A percentile compares a stretch with the other conserved stretches of the same genome.
phyloP scores from a whole-genome alignment of 1,284 basidiomycete genomes.

The Earliella scabrosa region DNA sequence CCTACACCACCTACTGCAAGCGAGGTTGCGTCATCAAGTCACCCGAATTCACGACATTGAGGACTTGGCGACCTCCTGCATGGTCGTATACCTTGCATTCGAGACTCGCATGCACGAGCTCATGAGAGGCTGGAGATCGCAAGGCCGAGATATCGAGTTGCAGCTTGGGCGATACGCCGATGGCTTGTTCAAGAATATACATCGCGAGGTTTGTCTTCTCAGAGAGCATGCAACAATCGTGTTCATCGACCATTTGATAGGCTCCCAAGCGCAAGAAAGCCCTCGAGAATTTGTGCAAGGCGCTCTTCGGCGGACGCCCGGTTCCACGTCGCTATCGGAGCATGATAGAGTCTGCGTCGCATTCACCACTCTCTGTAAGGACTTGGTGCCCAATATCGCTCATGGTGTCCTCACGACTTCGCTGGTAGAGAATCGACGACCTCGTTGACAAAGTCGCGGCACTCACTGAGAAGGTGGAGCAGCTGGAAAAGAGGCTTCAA shows the following conservation, averaged over 20 bases:
- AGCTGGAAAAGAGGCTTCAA: background rate
- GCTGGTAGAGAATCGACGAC: background rate
- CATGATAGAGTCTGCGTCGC: background rate
- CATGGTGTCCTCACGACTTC: background rate
- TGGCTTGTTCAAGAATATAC: conserved; percentile 14
- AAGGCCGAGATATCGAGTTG: conserved; percentile 16
- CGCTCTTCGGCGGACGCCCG: background rate
- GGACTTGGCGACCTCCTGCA: conserved; percentile 12
- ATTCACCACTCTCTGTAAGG: background rate
- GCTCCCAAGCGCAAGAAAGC: background rate
- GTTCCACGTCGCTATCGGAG: background rate
- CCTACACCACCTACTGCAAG: background rate
- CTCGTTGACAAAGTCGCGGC: background rate
- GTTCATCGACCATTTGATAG: background rate
- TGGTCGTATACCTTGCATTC: conserved; percentile 16
- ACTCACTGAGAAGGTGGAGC: background rate
- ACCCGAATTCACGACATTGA: conserved; percentile 9
- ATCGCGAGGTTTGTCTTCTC: conserved; percentile 1
- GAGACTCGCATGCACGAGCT: conserved; percentile 19
- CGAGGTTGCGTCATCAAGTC: no score
- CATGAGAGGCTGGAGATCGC: conserved; percentile 16
- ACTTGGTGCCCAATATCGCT: no score
- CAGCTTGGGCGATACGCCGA: conserved; percentile 21
- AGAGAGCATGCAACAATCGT: no score
- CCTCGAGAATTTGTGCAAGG: background rate